Percentiles rank a stretch among this genome's conserved stretches.
These are phyloP conservation scores for Calonectria hawksworthii DNA, from an alignment of 2,329 filamentous ascomycete genomes.

Conservation along the genomic window DNA sequence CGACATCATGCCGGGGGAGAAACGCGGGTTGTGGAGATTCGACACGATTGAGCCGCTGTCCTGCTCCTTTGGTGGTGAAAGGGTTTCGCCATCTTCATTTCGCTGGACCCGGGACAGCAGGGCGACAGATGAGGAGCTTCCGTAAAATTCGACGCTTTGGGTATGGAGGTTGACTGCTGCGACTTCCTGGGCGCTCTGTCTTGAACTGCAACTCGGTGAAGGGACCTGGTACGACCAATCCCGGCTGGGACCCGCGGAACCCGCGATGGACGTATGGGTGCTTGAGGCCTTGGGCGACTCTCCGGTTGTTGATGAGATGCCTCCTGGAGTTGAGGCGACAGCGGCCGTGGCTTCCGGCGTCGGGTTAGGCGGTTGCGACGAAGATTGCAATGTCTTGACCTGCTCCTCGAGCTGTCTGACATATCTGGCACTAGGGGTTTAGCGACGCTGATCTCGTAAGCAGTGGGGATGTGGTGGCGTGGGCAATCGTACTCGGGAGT, in stretches of 20 bases:
- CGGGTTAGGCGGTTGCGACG: background rate
- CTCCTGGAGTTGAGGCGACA: background rate
- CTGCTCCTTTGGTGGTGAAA: conserved; percentile 18
- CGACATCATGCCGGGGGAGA: conserved; percentile 47
- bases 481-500: conserved; percentile 6
- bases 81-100: conserved; percentile 30
- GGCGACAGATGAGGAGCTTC: conserved; percentile 59
- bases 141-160: conserved; percentile 62
- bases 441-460: background rate
- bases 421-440: conserved; percentile 32
- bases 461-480: no score
- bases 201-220: conserved; percentile 21
- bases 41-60: conserved; percentile 57
- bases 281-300: conserved; percentile 33
- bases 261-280: conserved; percentile 23
- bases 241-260: background rate
- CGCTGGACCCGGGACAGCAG: conserved; percentile 58
- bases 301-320: conserved; percentile 9
- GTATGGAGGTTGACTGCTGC: conserved; percentile 61
- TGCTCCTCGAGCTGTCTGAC: conserved; percentile 41
- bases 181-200: conserved; percentile 52
- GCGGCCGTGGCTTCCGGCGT: background rate
- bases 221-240: conserved; percentile 18
- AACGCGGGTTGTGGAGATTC: conserved; percentile 60
- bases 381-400: conserved; percentile 37